A percentile compares a stretch with the other conserved stretches of the same genome.
These are phyloP conservation scores for Uronychia setigera DNA, from an alignment of 73 alveolate genomes.

Conservation along the genomic window DNA sequence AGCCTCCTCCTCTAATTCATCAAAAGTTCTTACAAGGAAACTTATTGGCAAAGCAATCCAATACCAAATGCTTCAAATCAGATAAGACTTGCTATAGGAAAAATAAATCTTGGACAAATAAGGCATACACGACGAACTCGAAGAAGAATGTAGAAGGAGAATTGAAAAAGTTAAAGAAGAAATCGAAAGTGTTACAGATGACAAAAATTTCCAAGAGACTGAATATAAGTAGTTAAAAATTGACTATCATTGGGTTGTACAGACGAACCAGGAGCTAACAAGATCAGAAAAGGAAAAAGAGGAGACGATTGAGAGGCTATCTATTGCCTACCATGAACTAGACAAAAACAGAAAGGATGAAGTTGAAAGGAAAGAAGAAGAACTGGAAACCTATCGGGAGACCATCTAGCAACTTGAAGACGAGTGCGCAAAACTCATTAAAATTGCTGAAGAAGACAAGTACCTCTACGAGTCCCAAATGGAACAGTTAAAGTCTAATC, in stretches of 20 bases:
- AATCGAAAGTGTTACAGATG: slow-evolving; percentile 13
- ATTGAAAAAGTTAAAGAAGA: slow-evolving; percentile 30
- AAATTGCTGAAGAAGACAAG: slow-evolving; percentile 1
- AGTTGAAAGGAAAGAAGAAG: background rate
- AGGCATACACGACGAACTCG: slow-evolving; percentile 14
- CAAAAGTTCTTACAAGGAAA: no score
- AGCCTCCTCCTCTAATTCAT: no score
- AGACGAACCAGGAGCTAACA: no score
- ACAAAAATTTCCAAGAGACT: background rate
- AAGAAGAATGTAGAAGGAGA: slow-evolving; percentile 24
- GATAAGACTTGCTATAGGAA: no score
- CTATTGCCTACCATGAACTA: no score
- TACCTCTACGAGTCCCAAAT: slow-evolving; percentile 4
- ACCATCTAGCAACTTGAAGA: background rate
- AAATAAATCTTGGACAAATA: background rate
- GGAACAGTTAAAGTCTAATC: slow-evolving; percentile 4
- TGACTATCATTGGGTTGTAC: background rate
- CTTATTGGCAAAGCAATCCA: no score
- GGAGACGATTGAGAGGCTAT: no score
- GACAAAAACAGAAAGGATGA: background rate
- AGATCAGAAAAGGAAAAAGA: no score
- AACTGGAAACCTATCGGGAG: slow-evolving; percentile 4
- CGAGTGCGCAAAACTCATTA: background rate
- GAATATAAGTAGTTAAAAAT: background rate
- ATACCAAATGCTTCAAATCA: no score